Base-by-base conservation (phyloP, 2,329 filamentous ascomycete species). In the Pezicula radicicola region DNA sequence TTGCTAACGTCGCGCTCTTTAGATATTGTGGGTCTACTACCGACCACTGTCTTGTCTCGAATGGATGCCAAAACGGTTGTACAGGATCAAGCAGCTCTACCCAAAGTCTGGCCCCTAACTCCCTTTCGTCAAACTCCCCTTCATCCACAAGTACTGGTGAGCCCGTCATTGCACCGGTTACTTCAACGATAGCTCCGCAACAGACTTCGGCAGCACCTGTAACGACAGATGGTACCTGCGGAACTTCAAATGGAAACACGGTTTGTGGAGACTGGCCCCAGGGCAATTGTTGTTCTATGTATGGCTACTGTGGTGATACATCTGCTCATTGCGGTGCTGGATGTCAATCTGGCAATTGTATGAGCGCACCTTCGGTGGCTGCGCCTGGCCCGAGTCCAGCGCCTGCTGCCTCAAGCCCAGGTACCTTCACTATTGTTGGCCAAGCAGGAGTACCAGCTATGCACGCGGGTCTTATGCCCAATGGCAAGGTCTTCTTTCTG, bases 371-470 rank as follows among this genome's bases (percentile, higher is more conserved):
- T 7, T 62, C 62, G 4, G 61, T 67, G 19, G 57, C 71, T 37
- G 62, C 58, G 28, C 63, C 64, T 25, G 61, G 60, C 18, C 55
- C 65, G 10, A 61, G 54, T 50, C 71, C 76, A 19, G 75, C 76
- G 40, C 75, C 76, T 30, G 67, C 64, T 13, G 72, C 72, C 50
- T 60, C 70, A 13, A 74, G 73, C 45, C 71, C 72, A 33, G 77
- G 76, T 30, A 66, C 66, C 35, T 75, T 83, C 58, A 66, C 67
- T 2, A 64, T 80, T 35, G 71, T 79, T 50, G 81, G 80, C 16
- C 68, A 75, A 52, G 79, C 79, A 48, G 82, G 82, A 57, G 81
- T 84, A n/a, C 80, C 81, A 39, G 80, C 75, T 15, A 85, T 85
- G 82, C 80, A 83, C 59, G 81, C 80, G 55, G 79, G 74, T 59